A percentile compares a stretch with the other conserved stretches of the same genome.
Evolutionary conservation across 2,329 filamentous ascomycete genomes (phyloP).

Genomic region (Cercospora janseana): DNA sequence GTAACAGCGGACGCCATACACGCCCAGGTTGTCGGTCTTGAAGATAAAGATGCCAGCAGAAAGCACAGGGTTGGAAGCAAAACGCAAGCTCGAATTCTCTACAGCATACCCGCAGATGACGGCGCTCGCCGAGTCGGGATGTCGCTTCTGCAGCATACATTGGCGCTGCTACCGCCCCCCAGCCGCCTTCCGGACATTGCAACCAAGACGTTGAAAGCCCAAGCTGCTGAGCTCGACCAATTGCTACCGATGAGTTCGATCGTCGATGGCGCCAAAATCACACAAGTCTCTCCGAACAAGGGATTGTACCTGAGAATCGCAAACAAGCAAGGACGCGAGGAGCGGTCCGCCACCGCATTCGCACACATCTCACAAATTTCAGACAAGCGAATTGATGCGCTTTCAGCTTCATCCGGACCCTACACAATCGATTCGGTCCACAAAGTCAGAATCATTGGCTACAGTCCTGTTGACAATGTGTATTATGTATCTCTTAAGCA

Average conservation of each 20-base stretch:
- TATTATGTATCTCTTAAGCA: slow-evolving; percentile 84
- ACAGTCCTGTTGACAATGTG: slow-evolving; percentile 80
- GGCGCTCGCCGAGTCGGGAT: slow-evolving; percentile 76
- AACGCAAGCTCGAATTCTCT: slow-evolving; percentile 81
- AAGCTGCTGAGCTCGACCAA: slow-evolving; percentile 41
- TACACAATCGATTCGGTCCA: slow-evolving; percentile 78
- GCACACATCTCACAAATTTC: slow-evolving; percentile 92
- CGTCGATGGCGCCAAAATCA: slow-evolving; percentile 73
- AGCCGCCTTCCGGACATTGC: slow-evolving; percentile 39
- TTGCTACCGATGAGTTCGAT: slow-evolving; percentile 69
- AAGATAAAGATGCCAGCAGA: slow-evolving; percentile 68
- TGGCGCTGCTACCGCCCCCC: slow-evolving; percentile 56
- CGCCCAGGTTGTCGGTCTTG: slow-evolving; percentile 68
- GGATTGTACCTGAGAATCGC: slow-evolving; percentile 77
- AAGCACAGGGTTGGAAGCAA: slow-evolving; percentile 83
- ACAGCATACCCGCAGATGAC: slow-evolving; percentile 76
- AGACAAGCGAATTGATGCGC: slow-evolving; percentile 80
- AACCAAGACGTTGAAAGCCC: slow-evolving; percentile 29
- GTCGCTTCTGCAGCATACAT: slow-evolving; percentile 81
- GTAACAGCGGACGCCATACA: slow-evolving; percentile 89
- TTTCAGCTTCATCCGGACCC: slow-evolving; percentile 72
- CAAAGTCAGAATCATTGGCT: slow-evolving; percentile 77
- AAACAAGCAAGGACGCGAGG: slow-evolving; percentile 12
- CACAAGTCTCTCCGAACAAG: slow-evolving; percentile 73
- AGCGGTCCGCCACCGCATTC: slow-evolving; percentile 55